phyloP scores from a whole-genome alignment of 2,329 filamentous ascomycete species.

The Sarocladium oryzae region DNA sequence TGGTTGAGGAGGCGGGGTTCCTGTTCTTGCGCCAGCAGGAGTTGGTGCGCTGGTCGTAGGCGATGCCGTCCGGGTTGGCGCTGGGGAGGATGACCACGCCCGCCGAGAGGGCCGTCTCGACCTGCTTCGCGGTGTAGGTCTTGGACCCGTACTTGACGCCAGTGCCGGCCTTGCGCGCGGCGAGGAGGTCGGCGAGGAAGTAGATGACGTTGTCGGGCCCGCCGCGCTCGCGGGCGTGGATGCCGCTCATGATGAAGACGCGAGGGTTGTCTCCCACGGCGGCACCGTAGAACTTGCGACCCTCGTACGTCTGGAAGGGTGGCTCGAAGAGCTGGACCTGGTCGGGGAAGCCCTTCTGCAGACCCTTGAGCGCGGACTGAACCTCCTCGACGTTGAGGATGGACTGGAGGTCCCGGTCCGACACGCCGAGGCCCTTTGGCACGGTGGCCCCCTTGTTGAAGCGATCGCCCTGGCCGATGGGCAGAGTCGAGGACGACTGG shows the following conservation, averaged over 20 bases:
- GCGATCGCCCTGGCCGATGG: constrained; percentile 31
- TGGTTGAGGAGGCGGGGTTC: constrained; percentile 30
- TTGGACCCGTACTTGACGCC: constrained; percentile 43
- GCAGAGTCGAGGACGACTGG: constrained; percentile 15
- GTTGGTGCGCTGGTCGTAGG: constrained; percentile 38
- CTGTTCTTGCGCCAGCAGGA: constrained; percentile 46
- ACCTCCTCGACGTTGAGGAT: constrained; percentile 36
- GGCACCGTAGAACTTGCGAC: constrained; percentile 29
- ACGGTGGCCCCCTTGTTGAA: constrained; percentile 27
- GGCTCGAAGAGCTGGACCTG: constrained; percentile 31
- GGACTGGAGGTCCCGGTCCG: constrained; percentile 27
- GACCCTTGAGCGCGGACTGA: constrained; percentile 30
- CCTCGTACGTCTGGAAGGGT: constrained; percentile 36
- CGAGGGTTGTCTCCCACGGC: constrained; percentile 39
- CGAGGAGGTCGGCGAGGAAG: constrained; percentile 47
- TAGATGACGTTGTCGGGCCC: constrained; percentile 47
- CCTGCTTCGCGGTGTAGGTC: constrained; percentile 42
- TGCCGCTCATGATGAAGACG: constrained; percentile 42
- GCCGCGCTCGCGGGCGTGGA: constrained; percentile 48
- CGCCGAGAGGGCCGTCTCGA: constrained; percentile 39
- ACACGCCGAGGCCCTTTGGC: constrained; percentile 17
- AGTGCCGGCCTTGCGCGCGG: constrained; percentile 38
- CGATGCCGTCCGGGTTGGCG: constrained; percentile 41
- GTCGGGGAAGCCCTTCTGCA: constrained; percentile 29
- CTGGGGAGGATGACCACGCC: constrained; percentile 44